phyloP scores from a whole-genome alignment of 1,284 basidiomycete species.

The Austroboletus rostrupii region DNA sequence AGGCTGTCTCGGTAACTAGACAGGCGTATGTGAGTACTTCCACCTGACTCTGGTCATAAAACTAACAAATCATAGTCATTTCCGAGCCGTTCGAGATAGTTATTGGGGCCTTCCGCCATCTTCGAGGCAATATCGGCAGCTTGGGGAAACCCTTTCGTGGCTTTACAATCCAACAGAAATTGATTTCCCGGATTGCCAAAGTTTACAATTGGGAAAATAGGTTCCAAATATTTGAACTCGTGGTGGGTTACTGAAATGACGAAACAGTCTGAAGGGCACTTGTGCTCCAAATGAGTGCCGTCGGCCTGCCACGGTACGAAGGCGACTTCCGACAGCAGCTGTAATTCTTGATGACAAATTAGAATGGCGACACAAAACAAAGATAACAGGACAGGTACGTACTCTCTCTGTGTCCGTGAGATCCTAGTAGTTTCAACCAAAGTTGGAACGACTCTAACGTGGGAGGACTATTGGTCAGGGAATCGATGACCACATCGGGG shows the following conservation, averaged over 20 bases:
- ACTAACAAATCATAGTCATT: slow-evolving; percentile 8
- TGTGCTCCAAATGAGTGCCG: neutral
- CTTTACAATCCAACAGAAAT: slow-evolving; percentile 20
- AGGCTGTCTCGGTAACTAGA: slow-evolving; percentile 23
- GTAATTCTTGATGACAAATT: neutral
- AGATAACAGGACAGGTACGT: neutral
- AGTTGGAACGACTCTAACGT: neutral
- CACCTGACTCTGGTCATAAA: neutral
- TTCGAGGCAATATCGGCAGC: slow-evolving; percentile 17
- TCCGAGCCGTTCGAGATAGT: slow-evolving; percentile 12
- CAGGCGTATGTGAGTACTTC: slow-evolving; percentile 8
- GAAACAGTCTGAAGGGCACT: slow-evolving; percentile 23
- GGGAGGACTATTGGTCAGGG: neutral
- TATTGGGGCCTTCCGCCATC: slow-evolving; percentile 16
- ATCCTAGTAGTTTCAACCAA: neutral
- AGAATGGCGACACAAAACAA: neutral
- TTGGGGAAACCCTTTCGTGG: slow-evolving; percentile 21
- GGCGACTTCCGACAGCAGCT: slow-evolving; percentile 6
- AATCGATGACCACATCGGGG: neutral
- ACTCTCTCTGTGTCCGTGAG: neutral
- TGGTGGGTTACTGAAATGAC: slow-evolving; percentile 1
- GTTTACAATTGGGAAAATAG: slow-evolving; percentile 20
- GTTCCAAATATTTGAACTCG: slow-evolving; percentile 10
- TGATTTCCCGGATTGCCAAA: slow-evolving; percentile 20
- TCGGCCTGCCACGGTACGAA: slow-evolving; percentile 9